Evolutionary conservation across 2,329 filamentous ascomycete species (phyloP).

Genomic region (Beauveria sp.): DNA sequence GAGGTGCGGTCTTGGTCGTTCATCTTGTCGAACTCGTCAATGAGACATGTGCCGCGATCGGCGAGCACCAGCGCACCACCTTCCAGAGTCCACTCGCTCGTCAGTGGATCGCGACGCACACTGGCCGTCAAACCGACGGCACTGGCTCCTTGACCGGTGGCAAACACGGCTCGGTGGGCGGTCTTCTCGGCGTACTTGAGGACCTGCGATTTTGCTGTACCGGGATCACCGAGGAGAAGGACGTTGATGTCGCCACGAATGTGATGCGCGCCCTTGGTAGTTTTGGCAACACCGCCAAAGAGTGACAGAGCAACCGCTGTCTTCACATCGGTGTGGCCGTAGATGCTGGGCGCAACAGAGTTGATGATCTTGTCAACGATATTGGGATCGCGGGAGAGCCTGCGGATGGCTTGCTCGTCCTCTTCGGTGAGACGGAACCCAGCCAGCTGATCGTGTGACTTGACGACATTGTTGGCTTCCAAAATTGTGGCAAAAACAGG

Average conservation of each 20-base stretch:
- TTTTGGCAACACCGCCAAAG: conserved; percentile 91
- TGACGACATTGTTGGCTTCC: conserved; percentile 95
- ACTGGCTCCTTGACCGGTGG: conserved; percentile 92
- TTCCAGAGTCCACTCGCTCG: conserved; percentile 94
- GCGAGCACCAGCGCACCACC: conserved; percentile 92
- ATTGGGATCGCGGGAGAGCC: conserved; percentile 78
- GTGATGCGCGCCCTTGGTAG: conserved; percentile 77
- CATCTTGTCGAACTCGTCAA: conserved; percentile 99
- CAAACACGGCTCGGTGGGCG: conserved; percentile 92
- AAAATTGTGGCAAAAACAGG: conserved; percentile 96
- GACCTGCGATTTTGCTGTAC: conserved; percentile 95
- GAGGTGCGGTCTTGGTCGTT: conserved; percentile 97
- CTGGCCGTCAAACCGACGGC: conserved; percentile 96
- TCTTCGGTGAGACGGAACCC: conserved; percentile 93
- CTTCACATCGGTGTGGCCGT: conserved; percentile 94
- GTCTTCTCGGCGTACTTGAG: conserved; percentile 98
- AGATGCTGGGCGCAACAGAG: conserved; percentile 95
- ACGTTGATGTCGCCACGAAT: conserved; percentile 98
- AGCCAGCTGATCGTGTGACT: conserved; percentile 93
- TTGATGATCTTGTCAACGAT: conserved; percentile 89
- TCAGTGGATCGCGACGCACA: conserved; percentile 90
- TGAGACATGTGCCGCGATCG: conserved; percentile 89
- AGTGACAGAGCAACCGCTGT: conserved; percentile 90
- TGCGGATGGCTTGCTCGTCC: conserved; percentile 85
- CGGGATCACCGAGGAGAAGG: conserved; percentile 88